Percentiles rank a stretch among this genome's conserved stretches.
Conservation (phyloP, 306 rosid species). For the Quercus alba region DNA sequence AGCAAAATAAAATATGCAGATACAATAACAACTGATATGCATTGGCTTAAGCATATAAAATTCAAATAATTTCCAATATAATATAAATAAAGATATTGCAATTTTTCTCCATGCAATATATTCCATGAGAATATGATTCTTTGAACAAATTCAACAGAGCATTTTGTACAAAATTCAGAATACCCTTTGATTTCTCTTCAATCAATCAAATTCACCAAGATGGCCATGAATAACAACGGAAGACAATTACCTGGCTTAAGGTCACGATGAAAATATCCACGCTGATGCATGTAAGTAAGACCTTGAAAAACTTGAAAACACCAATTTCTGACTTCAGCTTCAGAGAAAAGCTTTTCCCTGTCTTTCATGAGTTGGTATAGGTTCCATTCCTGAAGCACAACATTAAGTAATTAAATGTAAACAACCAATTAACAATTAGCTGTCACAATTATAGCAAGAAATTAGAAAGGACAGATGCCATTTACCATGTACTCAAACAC, state of each 20-base stretch:
- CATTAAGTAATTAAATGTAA: constrained; percentile 9
- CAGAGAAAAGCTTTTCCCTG: constrained; percentile 77
- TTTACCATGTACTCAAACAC: constrained; percentile 97
- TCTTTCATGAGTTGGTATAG: constrained; percentile 95
- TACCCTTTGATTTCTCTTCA: background rate
- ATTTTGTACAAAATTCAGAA: background rate
- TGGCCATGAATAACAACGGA: background rate
- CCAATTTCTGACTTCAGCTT: constrained; percentile 85
- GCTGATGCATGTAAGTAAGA: constrained; percentile 97
- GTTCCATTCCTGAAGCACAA: constrained; percentile 60
- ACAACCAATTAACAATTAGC: constrained; percentile 10
- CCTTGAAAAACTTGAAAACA: constrained; percentile 98
- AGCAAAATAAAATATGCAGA: constrained; percentile 6
- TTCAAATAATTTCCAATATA: background rate
- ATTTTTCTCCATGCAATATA: background rate
- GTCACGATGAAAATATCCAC: constrained; percentile 98
- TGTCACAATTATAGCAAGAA: background rate
- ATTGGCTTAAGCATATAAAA: background rate
- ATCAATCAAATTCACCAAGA: constrained; percentile 9
- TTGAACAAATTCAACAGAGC: background rate
- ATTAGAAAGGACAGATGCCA: constrained; percentile 1
- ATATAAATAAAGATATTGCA: background rate
- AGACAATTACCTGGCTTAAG: constrained; percentile 81
- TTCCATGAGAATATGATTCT: background rate
- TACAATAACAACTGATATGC: background rate